Base-by-base conservation (phyloP, 129 eudicot genomes). In the Flaveria bidentis region DNA sequence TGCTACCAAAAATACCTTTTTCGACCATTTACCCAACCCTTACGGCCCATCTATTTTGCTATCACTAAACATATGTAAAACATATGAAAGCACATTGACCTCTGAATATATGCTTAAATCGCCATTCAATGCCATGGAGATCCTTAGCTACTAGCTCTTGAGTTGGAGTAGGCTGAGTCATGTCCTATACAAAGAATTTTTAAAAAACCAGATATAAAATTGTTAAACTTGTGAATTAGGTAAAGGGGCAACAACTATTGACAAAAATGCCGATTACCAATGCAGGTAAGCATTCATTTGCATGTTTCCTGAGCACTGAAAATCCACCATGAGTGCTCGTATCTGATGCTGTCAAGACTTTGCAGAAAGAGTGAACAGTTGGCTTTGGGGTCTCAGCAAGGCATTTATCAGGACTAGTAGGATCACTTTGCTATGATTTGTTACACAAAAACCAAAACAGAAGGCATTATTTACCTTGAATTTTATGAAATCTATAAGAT, bases 261-360 rank as follows among this genome's bases (percentile, higher is more conserved):
- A 16, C 9, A n/a, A 20, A 65, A 57, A 50, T 22, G 1, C 5
- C 36, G 11, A 47, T 45, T 88, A 93, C 98, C 95, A 93, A 68
- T 16, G 90, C 84, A 62, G 98, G 98, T 53, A 93, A 89, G 84
- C 98, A 93, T 69, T 90, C 95, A 17, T 84, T 90, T 13, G 98
- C 96, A 42, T 93, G 98, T 69, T 86, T 90, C 17, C 96, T 84
- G 39, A 90, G 95, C 66, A 93, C 98, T 39, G 98, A 93, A 80
- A 90, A 93, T 9, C 98, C 96, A 13, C 96, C 98, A 78, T 93
- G 98, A 41, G 98, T 93, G 84, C 98, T 93, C 20, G 98, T 93
- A 83, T 93, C 98, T 23, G 98, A 93, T 46, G 96, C 98, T 11
- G 98, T 93, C 65, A 93, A 80, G 71, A 90, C 95, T 85, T 93